phyloP scores from a whole-genome alignment of 2,329 filamentous ascomycete genomes.

The Parasarocladium wereldwijsianum region DNA sequence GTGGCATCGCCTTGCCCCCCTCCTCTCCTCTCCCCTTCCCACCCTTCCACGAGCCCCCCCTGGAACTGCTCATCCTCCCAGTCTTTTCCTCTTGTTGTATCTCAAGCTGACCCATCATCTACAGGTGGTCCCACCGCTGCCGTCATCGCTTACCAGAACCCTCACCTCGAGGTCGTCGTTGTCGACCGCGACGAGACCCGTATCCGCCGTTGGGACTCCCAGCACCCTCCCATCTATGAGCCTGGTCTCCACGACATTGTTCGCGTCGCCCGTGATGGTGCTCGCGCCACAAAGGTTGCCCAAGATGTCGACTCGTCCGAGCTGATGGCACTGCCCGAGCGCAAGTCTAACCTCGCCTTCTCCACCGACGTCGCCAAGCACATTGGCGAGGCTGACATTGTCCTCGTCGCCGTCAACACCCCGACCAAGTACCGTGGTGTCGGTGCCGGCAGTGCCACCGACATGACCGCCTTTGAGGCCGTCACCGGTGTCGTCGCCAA shows the following conservation, averaged over 20 bases:
- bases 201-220: conserved; percentile 60
- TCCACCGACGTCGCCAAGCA: conserved; percentile 47
- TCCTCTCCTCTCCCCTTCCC: conserved; percentile 1
- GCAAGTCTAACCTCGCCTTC: conserved; percentile 57
- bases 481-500: conserved; percentile 53
- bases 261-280: conserved; percentile 45
- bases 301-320: conserved; percentile 20
- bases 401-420: conserved; percentile 67
- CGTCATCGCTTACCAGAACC: conserved; percentile 60
- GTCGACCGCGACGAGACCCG: conserved; percentile 53
- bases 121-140: conserved; percentile 61
- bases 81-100: background rate
- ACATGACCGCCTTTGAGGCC: conserved; percentile 58
- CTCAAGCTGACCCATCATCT: conserved; percentile 1
- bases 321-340: conserved; percentile 23
- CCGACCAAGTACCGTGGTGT: conserved; percentile 59
- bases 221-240: conserved; percentile 62
- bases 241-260: conserved; percentile 56
- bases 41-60: background rate
- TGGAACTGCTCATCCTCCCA: conserved; percentile 1
- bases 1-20: conserved; percentile 14
- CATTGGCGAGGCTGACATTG: conserved; percentile 54
- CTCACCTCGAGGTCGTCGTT: conserved; percentile 56
- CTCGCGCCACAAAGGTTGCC: conserved; percentile 25
- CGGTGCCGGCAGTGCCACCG: conserved; percentile 56